Conservation (phyloP, 352 stramenopile genomes). For the Phytophthora cactorum region DNA sequence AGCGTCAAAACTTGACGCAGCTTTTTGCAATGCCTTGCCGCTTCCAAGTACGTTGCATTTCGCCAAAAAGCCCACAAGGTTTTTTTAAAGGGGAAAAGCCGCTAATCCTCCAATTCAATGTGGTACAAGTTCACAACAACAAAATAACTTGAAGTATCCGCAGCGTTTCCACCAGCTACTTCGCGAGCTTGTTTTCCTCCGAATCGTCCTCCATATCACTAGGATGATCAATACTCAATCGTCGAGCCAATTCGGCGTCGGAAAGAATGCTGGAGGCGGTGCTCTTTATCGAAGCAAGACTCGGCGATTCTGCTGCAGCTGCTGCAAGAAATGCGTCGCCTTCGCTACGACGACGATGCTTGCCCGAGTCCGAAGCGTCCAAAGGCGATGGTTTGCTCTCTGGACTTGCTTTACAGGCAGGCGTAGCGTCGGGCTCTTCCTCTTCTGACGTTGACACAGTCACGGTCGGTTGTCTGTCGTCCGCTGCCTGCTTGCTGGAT, state of each 20-base stretch:
- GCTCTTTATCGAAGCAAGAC: constrained; percentile 46
- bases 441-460: constrained; percentile 13
- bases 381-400: constrained; percentile 20
- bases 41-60: too few relatives aligned
- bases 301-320: constrained; percentile 17
- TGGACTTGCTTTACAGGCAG: constrained; percentile 4
- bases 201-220: constrained; percentile 52
- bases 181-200: constrained; percentile 20
- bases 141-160: background rate
- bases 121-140: background rate
- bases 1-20: too few relatives aligned
- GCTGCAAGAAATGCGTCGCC: constrained; percentile 22
- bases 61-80: too few relatives aligned
- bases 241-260: constrained; percentile 54
- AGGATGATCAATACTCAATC: constrained; percentile 48
- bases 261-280: constrained; percentile 59
- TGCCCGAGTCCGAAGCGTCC: constrained; percentile 15
- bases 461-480: constrained; percentile 27
- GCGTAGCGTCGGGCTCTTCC: constrained; percentile 10
- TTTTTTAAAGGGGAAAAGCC: background rate
- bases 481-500: constrained; percentile 51
- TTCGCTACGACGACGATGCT: constrained; percentile 37
- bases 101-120: background rate
- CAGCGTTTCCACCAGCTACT: constrained; percentile 14
- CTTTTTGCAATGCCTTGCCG: too few relatives aligned